Evolutionary conservation across 495 filamentous ascomycete genomes (phyloP), one percentile per base, ranked within the genome.

Genomic region (Aspergillus nidulans): DNA sequence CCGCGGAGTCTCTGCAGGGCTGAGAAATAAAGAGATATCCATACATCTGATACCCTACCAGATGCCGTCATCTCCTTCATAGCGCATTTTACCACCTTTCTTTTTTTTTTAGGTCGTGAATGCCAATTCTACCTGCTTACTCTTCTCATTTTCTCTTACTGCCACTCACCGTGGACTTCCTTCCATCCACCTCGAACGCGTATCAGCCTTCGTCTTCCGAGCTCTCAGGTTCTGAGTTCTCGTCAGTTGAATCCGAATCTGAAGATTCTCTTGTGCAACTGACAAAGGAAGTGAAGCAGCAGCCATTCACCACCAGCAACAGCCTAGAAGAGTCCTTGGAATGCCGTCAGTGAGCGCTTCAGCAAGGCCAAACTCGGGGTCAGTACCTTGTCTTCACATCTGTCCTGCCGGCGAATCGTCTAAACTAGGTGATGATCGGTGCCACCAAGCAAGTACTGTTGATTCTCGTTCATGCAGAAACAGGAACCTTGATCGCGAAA

Each of bases 341-440:
- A 48, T 39, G 25, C 43, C 56, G 43, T 56, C 60, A 48, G 52
- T 52, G 23, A 56, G 49, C 47, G 24, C 60, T 63, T 56, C 49
- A 53, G 49, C 53, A 63, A 54, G 56, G 59, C 56, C 42, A 54
- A 59, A 63, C 56, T 48, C 49, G 43, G 52, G 53, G 59, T 54
- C 60, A 63, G 50, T 63, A 56, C 40, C 52, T 59, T 46, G 56
- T 55, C 26, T 63, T 63, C 44, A 57, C 56, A 13, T 63, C 56
- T 57, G 53, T 63, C 26, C 48, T 56, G 43, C 53, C 53, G 10
- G 44, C 42, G 52, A 56, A 63, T 44, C 48, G 21, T 59, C 56
- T 15, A 54, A 36, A 53, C 53, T 59, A 15, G 59, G 60, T 51
- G 60, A 59, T 57, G 60, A 63, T 54, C 39, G 34, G 45, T 59